phyloP scores from a whole-genome alignment of 2,329 filamentous ascomycete genomes.

The Calonectria montana region DNA sequence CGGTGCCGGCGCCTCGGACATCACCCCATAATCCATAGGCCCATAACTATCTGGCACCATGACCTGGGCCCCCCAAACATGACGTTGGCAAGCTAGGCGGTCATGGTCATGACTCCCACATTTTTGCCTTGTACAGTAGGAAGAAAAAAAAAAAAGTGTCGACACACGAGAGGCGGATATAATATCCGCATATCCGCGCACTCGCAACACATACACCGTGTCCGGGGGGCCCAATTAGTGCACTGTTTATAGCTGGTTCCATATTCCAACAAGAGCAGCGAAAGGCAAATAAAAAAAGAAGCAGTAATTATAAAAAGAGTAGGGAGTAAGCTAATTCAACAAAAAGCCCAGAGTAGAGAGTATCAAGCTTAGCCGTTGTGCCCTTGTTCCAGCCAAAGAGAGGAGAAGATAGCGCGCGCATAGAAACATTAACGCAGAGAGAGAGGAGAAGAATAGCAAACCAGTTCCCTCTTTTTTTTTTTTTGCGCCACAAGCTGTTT shows the following conservation, averaged over 20 bases:
- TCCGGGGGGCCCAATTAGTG: not conserved
- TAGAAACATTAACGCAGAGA: not conserved
- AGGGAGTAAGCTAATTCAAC: not conserved
- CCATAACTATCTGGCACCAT: constrained; percentile 10
- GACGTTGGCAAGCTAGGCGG: not conserved
- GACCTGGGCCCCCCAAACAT: not conserved
- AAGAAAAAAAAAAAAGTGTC: not conserved
- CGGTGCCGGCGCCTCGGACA: not conserved
- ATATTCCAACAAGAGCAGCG: not conserved
- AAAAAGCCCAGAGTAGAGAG: constrained; percentile 10
- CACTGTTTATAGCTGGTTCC: not conserved
- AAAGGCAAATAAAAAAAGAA: not conserved
- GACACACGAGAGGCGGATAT: not conserved
- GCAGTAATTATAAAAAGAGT: not conserved
- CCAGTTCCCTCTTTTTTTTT: not conserved
- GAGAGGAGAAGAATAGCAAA: not conserved
- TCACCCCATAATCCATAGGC: constrained; percentile 15
- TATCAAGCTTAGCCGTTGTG: not conserved
- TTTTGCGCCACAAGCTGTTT: not conserved
- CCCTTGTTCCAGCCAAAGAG: constrained; percentile 10
- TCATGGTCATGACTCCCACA: not conserved
- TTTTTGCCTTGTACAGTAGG: not conserved
- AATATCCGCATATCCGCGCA: not conserved
- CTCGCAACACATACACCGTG: not conserved
- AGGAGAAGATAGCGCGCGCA: not conserved